Evolutionary conservation across 2,329 filamentous ascomycete species (phyloP), one percentile per base, ranked within the genome.

Genomic region (Cercospora sp.): DNA sequence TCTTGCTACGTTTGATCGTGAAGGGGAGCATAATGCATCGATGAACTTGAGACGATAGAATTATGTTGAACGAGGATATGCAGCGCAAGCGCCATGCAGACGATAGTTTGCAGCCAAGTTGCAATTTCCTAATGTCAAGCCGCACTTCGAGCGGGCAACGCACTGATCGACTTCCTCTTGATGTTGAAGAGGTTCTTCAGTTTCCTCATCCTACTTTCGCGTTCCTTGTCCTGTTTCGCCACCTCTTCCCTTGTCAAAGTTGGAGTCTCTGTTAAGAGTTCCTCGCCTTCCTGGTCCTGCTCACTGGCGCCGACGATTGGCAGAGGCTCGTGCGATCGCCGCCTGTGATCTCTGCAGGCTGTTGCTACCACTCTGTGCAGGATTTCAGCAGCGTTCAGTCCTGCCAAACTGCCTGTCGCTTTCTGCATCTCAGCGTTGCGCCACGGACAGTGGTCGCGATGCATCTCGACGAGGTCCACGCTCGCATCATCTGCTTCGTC

Each of bases 401-500:
- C 76, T 13, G 63, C 70, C 57, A 78, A 70, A 36, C 72, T 77
- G 9, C 78, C 78, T 2, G 74, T 74, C 4, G 75, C 77, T 20
- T 73, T 71, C 67, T 80, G 78, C 1, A 73, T 74, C 23, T 59
- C 63, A 5, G 77, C 36, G 62, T 77, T 80, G 53, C 77, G 76
- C 77, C 77, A 80, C 3, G 78, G 78, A 60, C 78, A 80, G 64
- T 80, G 75, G 12, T 80, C 78, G 42, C 78, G 78, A 63, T 80
- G 78, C 65, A 75, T 69, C 23, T 78, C 72, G 3, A 77, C 55
- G 5, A 80, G 73, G 64, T 80, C 72, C 23, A 67, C 65, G 8
- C 68, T 63, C 5, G 64, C 70, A 3, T 66, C 67, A 9, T 89
- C 79, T 9, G 89, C 80, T 39, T 81, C 75, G 39, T 84, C 67